Conservation (phyloP, 495 filamentous ascomycete genomes). For the Annulohypoxylon maeteangense region DNA sequence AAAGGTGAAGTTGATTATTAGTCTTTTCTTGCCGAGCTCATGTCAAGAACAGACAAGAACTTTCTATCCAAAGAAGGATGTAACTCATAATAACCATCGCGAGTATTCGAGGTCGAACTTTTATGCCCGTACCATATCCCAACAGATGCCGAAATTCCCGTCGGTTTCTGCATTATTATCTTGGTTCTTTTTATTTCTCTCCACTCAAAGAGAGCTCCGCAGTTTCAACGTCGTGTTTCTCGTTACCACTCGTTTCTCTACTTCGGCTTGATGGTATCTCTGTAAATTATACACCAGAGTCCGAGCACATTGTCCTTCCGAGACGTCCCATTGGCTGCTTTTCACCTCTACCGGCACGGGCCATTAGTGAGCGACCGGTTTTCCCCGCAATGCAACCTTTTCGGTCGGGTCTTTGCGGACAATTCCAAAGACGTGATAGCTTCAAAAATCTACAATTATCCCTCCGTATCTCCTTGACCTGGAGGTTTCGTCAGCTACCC, state of each 20-base stretch:
- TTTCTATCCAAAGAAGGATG: constrained; percentile 14
- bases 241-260: constrained; percentile 9
- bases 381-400: constrained; percentile 39
- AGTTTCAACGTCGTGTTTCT: constrained; percentile 16
- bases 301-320: constrained; percentile 38
- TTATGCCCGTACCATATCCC: constrained; percentile 14
- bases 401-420: constrained; percentile 36
- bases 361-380: constrained; percentile 24
- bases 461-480: neutral
- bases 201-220: constrained; percentile 10
- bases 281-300: constrained; percentile 28
- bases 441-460: constrained; percentile 24
- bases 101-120: constrained; percentile 13
- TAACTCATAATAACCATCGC: constrained; percentile 11
- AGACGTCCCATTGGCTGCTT: constrained; percentile 26
- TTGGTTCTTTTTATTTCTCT: constrained; percentile 11
- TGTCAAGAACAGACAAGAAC: constrained; percentile 7
- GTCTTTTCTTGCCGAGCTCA: neutral
- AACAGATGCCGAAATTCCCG: constrained; percentile 29
- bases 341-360: constrained; percentile 15
- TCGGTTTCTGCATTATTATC: neutral
- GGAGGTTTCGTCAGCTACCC: constrained; percentile 22
- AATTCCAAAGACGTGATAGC: constrained; percentile 27
- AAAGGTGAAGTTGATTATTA: neutral
- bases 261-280: constrained; percentile 22